phyloP scores from a whole-genome alignment of 2,329 filamentous ascomycete genomes.

The Fusarium siculi region DNA sequence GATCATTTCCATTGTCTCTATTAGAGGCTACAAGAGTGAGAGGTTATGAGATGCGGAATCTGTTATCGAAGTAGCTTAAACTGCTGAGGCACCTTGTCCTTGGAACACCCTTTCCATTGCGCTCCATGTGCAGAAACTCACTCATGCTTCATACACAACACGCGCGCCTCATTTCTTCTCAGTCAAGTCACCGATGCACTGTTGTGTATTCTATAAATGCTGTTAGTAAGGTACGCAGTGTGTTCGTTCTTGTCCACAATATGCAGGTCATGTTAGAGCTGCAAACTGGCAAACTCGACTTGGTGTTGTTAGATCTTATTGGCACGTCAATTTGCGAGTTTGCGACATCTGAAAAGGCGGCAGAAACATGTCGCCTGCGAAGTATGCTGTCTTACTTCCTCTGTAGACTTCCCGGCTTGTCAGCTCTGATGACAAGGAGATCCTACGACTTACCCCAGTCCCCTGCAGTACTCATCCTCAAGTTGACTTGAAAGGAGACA shows the following conservation, averaged over 20 bases:
- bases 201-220: no score
- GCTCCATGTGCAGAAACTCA: neutral
- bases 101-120: neutral
- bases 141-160: rapidly evolving
- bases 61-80: neutral
- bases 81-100: neutral
- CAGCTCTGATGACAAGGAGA: neutral
- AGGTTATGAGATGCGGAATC: neutral
- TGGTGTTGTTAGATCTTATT: neutral
- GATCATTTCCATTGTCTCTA: neutral
- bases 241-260: neutral
- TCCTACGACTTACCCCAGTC: rapidly evolving
- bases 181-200: neutral
- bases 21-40: neutral
- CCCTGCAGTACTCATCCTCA: neutral
- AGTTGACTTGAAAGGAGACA: neutral
- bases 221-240: neutral
- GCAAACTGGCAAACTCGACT: neutral
- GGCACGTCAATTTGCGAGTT: neutral
- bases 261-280: neutral
- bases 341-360: neutral
- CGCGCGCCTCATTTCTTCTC: rapidly evolving
- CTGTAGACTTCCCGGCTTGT: neutral
- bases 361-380: neutral
- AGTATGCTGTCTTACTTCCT: no score